Conservation (phyloP, 305 asterid genomes). For the Rubia peregrina region DNA sequence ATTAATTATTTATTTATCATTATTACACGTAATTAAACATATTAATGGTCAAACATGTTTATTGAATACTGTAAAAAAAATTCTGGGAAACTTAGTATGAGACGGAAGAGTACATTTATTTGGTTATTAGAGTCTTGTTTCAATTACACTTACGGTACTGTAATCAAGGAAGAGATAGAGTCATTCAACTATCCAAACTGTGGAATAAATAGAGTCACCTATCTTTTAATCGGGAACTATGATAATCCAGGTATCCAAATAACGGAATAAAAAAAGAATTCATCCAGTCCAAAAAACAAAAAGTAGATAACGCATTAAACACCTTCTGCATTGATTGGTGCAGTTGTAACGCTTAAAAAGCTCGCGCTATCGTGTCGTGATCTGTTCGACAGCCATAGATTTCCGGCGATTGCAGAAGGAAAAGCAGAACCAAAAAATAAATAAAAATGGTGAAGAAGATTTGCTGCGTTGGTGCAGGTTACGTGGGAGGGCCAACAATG, state of each 20-base stretch:
- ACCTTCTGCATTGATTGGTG: neutral
- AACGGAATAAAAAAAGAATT: neutral
- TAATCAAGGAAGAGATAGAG: no score
- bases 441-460: constrained; percentile 21
- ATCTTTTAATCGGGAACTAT: neutral
- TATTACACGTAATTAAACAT: no score
- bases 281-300: neutral
- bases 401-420: neutral
- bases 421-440: neutral
- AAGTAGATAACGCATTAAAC: neutral
- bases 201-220: neutral
- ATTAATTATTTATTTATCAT: no score
- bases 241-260: neutral
- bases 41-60: no score
- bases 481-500: constrained; percentile 21
- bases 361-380: neutral
- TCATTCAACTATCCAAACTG: neutral
- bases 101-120: no score
- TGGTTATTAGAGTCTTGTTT: constrained; percentile 23
- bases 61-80: no score
- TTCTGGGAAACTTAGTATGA: no score
- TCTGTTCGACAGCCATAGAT: neutral
- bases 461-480: constrained; percentile 17
- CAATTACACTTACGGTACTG: neutral
- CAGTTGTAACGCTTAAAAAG: neutral